Evolutionary conservation across 2,329 filamentous ascomycete genomes (phyloP).

Genomic region (Talaromyces sp.): DNA sequence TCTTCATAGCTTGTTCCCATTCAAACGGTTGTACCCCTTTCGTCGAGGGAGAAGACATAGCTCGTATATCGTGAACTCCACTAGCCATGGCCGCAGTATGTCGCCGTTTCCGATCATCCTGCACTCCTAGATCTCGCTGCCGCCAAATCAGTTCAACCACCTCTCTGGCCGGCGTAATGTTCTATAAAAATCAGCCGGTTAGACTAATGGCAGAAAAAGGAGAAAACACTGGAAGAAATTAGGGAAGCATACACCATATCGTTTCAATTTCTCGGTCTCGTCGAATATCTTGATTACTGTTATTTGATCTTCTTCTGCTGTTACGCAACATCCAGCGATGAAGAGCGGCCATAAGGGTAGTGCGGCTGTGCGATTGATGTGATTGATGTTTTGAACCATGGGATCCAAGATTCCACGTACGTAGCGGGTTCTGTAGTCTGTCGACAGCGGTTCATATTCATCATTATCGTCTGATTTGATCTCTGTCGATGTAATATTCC

Average conservation of each 20-base stretch:
- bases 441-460: background rate
- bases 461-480: background rate
- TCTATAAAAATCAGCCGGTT: slow-evolving; percentile 15
- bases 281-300: slow-evolving; percentile 23
- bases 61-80: background rate
- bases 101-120: slow-evolving; percentile 19
- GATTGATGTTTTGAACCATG: slow-evolving; percentile 17
- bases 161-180: slow-evolving; percentile 23
- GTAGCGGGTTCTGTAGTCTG: slow-evolving; percentile 9
- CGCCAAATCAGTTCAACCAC: slow-evolving; percentile 28
- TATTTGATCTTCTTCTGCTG: slow-evolving; percentile 20
- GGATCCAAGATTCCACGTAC: slow-evolving; percentile 19
- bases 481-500: background rate
- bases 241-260: slow-evolving; percentile 20
- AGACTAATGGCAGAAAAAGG: too few relatives aligned
- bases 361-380: slow-evolving; percentile 22
- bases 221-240: too few relatives aligned
- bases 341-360: slow-evolving; percentile 27
- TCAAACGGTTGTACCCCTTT: slow-evolving; percentile 16
- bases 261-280: slow-evolving; percentile 18
- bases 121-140: slow-evolving; percentile 21
- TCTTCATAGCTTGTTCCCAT: slow-evolving; percentile 24
- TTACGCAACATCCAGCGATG: slow-evolving; percentile 24
- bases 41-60: background rate
- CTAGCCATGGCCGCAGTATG: slow-evolving; percentile 2